Conservation (phyloP, 129 eudicot species). For the Rutidosis leptorrhynchoides region DNA sequence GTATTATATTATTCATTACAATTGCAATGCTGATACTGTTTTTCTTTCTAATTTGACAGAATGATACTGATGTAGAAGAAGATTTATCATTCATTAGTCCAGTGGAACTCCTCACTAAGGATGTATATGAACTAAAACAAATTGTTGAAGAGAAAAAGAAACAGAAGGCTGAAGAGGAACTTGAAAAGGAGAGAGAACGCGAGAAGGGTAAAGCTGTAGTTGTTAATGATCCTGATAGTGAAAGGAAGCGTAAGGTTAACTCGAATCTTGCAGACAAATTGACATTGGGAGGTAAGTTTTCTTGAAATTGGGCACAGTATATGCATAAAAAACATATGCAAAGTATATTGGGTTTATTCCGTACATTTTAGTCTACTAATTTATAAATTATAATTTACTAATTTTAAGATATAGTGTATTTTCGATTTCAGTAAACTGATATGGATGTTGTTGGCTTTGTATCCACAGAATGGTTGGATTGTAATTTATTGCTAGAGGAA, state of each 20-base stretch:
- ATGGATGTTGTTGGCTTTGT: slow-evolving; percentile 4
- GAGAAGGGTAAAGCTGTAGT: slow-evolving; percentile 22
- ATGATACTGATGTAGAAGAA: slow-evolving; percentile 45
- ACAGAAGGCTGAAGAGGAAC: slow-evolving; percentile 30
- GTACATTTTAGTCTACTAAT: too few relatives aligned
- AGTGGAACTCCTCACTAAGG: slow-evolving; percentile 60
- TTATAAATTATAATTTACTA: too few relatives aligned
- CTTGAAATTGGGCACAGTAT: slow-evolving; percentile 10
- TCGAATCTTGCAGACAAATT: slow-evolving; percentile 36
- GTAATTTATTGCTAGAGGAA: not conserved
- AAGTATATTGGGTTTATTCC: too few relatives aligned
- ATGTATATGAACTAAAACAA: slow-evolving; percentile 42
- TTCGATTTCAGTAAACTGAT: not conserved
- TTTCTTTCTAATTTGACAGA: slow-evolving; percentile 42
- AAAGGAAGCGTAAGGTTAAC: slow-evolving; percentile 24
- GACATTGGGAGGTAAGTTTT: not conserved
- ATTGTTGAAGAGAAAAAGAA: slow-evolving; percentile 35
- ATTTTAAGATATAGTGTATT: too few relatives aligned
- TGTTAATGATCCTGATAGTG: slow-evolving; percentile 20
- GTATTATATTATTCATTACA: not conserved
- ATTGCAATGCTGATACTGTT: slow-evolving; percentile 24
- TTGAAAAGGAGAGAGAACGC: slow-evolving; percentile 32
- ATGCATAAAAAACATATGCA: too few relatives aligned
- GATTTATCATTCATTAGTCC: slow-evolving; percentile 50
- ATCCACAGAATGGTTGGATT: slow-evolving; percentile 16